Evolutionary conservation across 2,329 filamentous ascomycete species (phyloP).

Genomic region (Talaromyces sp.): DNA sequence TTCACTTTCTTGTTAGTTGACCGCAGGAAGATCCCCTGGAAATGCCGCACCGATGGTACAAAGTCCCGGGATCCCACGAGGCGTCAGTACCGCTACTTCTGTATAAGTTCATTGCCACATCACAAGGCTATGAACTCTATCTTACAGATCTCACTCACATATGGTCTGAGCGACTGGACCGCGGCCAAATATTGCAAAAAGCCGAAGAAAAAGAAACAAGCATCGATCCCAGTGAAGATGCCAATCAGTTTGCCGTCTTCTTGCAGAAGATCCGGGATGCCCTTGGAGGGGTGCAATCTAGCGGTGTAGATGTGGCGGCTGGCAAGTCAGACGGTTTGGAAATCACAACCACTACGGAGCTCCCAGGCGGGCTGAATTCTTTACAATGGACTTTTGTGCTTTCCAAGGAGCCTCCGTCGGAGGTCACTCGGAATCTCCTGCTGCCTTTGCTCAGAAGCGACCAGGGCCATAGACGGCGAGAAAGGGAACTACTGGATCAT

Average conservation of each 20-base stretch:
- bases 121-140: slow-evolving; percentile 44
- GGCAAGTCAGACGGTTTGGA: slow-evolving; percentile 32
- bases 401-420: slow-evolving; percentile 30
- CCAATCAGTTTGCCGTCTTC: slow-evolving; percentile 50
- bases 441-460: slow-evolving; percentile 48
- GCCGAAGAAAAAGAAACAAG: slow-evolving; percentile 46
- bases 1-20: not conserved
- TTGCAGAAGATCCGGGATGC: slow-evolving; percentile 50
- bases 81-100: slow-evolving; percentile 30
- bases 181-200: slow-evolving; percentile 41
- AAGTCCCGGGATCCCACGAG: slow-evolving; percentile 22
- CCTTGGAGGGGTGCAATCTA: slow-evolving; percentile 30
- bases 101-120: slow-evolving; percentile 28
- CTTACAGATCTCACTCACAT: slow-evolving; percentile 55
- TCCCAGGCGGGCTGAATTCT: slow-evolving; percentile 49
- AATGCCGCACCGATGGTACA: slow-evolving; percentile 33
- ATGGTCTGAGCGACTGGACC: slow-evolving; percentile 49
- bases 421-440: slow-evolving; percentile 46
- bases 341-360: slow-evolving; percentile 41
- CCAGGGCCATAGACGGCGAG: slow-evolving; percentile 41
- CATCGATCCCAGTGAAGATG: slow-evolving; percentile 55
- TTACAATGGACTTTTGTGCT: slow-evolving; percentile 50
- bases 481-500: slow-evolving; percentile 44
- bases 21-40: not conserved
- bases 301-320: slow-evolving; percentile 24